A percentile compares a stretch with the other conserved stretches of the same genome.
phyloP scores from a whole-genome alignment of 163 green algal species.

The Volvox carteri region DNA sequence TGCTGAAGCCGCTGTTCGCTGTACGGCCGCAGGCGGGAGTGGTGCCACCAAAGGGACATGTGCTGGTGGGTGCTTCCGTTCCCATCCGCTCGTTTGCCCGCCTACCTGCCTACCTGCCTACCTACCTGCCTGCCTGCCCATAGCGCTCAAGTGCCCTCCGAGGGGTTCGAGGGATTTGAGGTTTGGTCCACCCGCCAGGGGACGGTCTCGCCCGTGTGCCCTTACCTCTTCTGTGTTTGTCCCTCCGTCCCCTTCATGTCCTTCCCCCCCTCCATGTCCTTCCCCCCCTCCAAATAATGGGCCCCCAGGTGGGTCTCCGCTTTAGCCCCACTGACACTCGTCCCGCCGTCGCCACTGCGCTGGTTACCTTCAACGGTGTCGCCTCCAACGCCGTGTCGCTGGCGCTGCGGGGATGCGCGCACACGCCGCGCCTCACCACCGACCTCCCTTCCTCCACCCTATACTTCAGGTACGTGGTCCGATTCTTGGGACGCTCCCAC shows the following conservation, averaged over 20 bases:
- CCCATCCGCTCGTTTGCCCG: neutral
- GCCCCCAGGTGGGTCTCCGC: conserved; percentile 63
- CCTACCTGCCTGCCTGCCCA: neutral
- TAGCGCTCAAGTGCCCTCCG: too few relatives aligned
- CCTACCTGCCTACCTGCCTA: neutral
- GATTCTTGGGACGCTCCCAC: too few relatives aligned
- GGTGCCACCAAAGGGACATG: conserved; percentile 69
- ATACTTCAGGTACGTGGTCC: conserved; percentile 56
- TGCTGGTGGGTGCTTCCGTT: conserved; percentile 65
- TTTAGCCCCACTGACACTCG: conserved; percentile 65
- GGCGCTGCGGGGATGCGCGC: conserved; percentile 63
- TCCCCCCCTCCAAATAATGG: neutral
- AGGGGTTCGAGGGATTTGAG: too few relatives aligned
- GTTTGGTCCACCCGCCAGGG: too few relatives aligned
- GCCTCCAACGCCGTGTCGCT: conserved; percentile 68
- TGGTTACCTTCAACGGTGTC: conserved; percentile 67
- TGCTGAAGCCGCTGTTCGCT: conserved; percentile 57
- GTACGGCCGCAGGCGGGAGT: conserved; percentile 70
- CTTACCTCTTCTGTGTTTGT: too few relatives aligned
- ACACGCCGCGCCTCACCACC: conserved; percentile 54
- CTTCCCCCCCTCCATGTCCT: neutral
- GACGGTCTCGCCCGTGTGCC: too few relatives aligned
- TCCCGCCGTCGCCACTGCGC: conserved; percentile 42
- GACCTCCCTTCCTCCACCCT: conserved; percentile 50
- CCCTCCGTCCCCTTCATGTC: neutral